Percentiles rank a stretch among this genome's conserved stretches.
Conservation (phyloP, 352 stramenopile genomes). For the Phytophthora colocasiae region DNA sequence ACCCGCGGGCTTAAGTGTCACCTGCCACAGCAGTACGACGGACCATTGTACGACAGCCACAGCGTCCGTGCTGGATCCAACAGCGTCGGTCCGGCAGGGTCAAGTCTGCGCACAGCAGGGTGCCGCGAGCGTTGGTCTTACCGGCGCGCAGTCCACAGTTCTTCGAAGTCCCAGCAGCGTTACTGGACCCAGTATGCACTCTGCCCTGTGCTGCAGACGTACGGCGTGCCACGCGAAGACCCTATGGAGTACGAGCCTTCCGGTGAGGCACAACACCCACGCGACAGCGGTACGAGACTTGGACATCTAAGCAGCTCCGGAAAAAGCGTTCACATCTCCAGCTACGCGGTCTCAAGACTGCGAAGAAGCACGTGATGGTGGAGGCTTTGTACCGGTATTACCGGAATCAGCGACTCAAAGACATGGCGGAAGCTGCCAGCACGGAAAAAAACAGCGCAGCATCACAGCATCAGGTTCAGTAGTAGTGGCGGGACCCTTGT, state of each 20-base stretch:
- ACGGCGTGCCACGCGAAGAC: too few relatives aligned
- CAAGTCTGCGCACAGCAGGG: conserved; percentile 8
- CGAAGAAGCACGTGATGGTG: conserved; percentile 89
- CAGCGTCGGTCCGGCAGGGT: neutral
- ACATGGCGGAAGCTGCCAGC: conserved; percentile 34
- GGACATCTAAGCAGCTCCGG: conserved; percentile 81
- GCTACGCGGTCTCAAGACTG: conserved; percentile 81
- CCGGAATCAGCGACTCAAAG: conserved; percentile 66
- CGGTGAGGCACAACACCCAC: too few relatives aligned
- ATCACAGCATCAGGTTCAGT: conserved; percentile 10
- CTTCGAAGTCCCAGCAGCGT: conserved; percentile 22
- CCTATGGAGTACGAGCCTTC: too few relatives aligned
- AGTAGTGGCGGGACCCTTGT: too few relatives aligned
- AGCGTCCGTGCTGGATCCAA: neutral
- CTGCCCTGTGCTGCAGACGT: too few relatives aligned
- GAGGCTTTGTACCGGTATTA: conserved; percentile 84
- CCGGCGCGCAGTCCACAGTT: conserved; percentile 13
- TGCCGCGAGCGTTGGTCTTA: neutral
- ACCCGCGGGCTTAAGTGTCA: conserved; percentile 51
- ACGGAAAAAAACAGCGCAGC: conserved; percentile 5
- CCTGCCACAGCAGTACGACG: conserved; percentile 40
- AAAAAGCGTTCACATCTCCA: conserved; percentile 87
- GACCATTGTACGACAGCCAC: conserved; percentile 22
- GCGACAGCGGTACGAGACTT: too few relatives aligned
- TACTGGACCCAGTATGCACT: too few relatives aligned